phyloP scores from a whole-genome alignment of 2,329 filamentous ascomycete species.

The Rhexocercosporidium sp. region DNA sequence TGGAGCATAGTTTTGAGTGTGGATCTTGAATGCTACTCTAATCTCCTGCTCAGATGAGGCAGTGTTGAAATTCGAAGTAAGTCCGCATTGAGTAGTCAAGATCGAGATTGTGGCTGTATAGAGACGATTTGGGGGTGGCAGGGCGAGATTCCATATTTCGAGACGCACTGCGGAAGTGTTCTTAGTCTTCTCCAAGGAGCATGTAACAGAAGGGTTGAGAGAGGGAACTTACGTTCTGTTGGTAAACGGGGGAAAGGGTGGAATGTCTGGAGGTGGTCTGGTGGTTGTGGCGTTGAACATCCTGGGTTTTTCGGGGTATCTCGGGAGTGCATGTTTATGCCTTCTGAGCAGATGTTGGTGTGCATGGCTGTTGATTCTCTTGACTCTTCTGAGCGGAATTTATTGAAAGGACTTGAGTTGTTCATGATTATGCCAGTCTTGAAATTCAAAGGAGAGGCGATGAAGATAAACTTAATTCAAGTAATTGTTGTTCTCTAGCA shows the following conservation, averaged over 20 bases:
- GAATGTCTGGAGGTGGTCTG: not conserved
- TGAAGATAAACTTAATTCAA: not conserved
- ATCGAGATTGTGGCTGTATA: not conserved
- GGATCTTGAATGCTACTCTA: not conserved
- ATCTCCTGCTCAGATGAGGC: too few species aligned
- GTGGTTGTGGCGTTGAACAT: not conserved
- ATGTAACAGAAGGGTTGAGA: too few species aligned
- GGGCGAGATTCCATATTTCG: not conserved
- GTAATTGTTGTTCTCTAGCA: not conserved
- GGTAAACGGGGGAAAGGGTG: not conserved
- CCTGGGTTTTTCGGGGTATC: not conserved
- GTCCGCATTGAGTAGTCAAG: not conserved
- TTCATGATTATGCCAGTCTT: not conserved
- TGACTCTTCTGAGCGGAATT: too few species aligned
- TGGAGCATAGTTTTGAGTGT: not conserved
- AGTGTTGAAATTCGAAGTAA: too few species aligned
- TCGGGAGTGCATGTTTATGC: not conserved
- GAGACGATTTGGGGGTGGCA: not conserved
- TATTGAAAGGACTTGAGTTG: not conserved
- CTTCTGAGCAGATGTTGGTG: not conserved
- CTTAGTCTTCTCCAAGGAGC: not conserved
- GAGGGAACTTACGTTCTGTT: not conserved
- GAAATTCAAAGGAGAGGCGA: not conserved
- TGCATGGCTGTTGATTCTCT: not conserved
- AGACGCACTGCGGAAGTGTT: not conserved